phyloP scores from a whole-genome alignment of 129 eudicot species.

The Tagetes patula region DNA sequence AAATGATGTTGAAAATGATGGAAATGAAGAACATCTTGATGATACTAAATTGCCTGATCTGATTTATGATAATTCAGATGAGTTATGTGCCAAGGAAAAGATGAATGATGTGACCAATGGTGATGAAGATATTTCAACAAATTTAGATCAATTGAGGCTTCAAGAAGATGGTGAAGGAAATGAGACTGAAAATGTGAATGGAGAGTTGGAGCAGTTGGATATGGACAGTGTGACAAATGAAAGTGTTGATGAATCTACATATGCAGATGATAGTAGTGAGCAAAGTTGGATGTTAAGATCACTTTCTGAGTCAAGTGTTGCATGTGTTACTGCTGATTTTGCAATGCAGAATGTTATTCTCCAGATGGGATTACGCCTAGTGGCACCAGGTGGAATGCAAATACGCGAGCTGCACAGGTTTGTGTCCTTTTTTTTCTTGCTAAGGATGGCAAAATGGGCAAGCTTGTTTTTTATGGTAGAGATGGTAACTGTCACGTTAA shows the following conservation, averaged over 20 bases:
- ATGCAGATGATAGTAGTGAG: conserved; percentile 69
- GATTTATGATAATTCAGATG: conserved; percentile 35
- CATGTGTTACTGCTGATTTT: conserved; percentile 82
- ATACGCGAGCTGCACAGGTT: conserved; percentile 95
- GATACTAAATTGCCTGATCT: conserved; percentile 46
- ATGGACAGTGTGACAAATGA: conserved; percentile 48
- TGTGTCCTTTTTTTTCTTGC: neutral
- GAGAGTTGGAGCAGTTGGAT: conserved; percentile 42
- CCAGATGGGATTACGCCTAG: conserved; percentile 91
- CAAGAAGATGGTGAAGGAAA: conserved; percentile 46
- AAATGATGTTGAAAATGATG: conserved; percentile 35
- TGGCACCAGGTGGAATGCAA: conserved; percentile 99
- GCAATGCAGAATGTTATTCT: conserved; percentile 97
- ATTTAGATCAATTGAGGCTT: conserved; percentile 67
- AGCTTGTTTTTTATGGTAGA: neutral
- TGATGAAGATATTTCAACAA: conserved; percentile 51
- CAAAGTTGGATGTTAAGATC: conserved; percentile 93
- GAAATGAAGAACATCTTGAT: conserved; percentile 38
- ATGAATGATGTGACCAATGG: conserved; percentile 19
- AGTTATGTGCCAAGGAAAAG: conserved; percentile 28
- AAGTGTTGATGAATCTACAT: conserved; percentile 44
- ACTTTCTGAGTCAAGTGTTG: conserved; percentile 95
- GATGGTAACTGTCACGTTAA: neutral
- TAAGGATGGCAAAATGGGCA: neutral
- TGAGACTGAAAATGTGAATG: conserved; percentile 32